Percentiles rank a stretch among this genome's conserved stretches.
These are phyloP conservation scores for Limonium bicolor DNA, from an alignment of 148 eudicot genomes.

Conservation along the genomic window DNA sequence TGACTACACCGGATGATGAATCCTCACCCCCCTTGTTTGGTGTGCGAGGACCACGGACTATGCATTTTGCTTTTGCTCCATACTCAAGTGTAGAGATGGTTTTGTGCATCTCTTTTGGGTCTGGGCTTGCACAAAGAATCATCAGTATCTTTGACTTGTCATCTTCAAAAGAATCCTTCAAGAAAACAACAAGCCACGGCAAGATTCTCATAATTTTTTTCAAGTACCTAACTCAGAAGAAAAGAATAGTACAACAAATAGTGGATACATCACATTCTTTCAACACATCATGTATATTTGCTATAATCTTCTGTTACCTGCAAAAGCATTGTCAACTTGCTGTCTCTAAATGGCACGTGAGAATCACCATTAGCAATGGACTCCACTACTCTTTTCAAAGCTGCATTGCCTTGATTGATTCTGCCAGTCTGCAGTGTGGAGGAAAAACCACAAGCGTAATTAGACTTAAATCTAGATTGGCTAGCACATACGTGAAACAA, in stretches of 20 bases:
- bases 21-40: slow-evolving; percentile 65
- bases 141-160: slow-evolving; percentile 88
- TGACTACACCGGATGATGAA: slow-evolving; percentile 46
- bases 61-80: slow-evolving; percentile 97
- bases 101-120: slow-evolving; percentile 88
- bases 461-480: not conserved
- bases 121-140: slow-evolving; percentile 93
- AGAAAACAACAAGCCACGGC: too few relatives aligned
- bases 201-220: too few relatives aligned
- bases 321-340: slow-evolving; percentile 96
- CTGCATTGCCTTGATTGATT: slow-evolving; percentile 92
- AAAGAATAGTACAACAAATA: too few relatives aligned
- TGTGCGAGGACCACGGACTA: slow-evolving; percentile 78
- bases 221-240: too few relatives aligned
- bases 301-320: slow-evolving; percentile 31
- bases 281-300: not conserved
- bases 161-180: slow-evolving; percentile 93
- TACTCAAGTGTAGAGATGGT: slow-evolving; percentile 85
- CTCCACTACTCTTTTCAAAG: slow-evolving; percentile 90
- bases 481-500: too few relatives aligned
- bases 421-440: slow-evolving; percentile 58
- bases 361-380: slow-evolving; percentile 98
- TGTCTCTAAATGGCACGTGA: slow-evolving; percentile 93
- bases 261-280: too few relatives aligned
- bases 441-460: not conserved